Evolutionary conservation across 169 alveolate species (phyloP).

Genomic region (Babesia bovis): DNA sequence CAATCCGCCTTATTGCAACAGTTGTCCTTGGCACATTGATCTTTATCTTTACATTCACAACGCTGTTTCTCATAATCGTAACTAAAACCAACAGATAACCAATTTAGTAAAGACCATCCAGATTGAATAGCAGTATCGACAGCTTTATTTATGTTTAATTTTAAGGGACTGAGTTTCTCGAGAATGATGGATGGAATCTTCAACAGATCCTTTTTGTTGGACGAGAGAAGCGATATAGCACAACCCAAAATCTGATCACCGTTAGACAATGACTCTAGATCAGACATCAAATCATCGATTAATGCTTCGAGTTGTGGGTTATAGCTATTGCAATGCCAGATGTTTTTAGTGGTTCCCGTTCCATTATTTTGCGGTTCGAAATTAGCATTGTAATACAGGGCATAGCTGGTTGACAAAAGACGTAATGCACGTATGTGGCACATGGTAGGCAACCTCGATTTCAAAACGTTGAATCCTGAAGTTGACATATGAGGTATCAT

Average conservation of each 20-base stretch:
- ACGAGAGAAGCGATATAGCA: background rate
- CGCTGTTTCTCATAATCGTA: background rate
- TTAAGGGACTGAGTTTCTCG: background rate
- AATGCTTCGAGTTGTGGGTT: conserved; percentile 1
- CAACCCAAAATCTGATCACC: conserved; percentile 4
- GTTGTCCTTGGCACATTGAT: no score
- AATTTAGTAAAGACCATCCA: no score
- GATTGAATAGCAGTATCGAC: no score
- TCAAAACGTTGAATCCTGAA: background rate
- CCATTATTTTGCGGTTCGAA: background rate
- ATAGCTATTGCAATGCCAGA: background rate
- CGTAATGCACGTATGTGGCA: conserved; percentile 8
- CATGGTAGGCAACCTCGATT: conserved; percentile 1
- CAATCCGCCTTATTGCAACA: no score
- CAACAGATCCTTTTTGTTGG: background rate
- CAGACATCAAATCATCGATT: background rate
- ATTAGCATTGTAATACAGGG: background rate
- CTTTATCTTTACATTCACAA: conserved; percentile 1
- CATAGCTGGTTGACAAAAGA: background rate
- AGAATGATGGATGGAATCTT: background rate
- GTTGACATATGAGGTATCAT: background rate
- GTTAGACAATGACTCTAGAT: background rate
- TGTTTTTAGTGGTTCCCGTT: background rate
- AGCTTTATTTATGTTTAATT: no score
- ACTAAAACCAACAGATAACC: background rate